A percentile compares a stretch with the other conserved stretches of the same genome.
These are phyloP conservation scores for Boletus vinaceobasis DNA, from an alignment of 768 basidiomycete species.

Conservation along the genomic window DNA sequence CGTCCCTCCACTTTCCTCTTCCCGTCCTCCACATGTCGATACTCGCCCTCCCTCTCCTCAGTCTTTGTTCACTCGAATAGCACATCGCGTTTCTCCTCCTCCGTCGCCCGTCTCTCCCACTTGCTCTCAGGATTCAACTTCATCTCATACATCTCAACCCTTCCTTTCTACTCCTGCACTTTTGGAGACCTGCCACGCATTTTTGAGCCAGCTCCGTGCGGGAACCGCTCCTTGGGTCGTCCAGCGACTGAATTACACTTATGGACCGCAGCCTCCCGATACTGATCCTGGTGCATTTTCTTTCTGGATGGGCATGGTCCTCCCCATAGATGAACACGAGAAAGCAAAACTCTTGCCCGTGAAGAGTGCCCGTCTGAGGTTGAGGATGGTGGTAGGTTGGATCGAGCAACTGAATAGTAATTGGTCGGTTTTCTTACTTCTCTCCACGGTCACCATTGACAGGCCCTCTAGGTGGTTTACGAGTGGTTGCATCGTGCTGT, in stretches of 20 bases:
- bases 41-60: constrained; percentile 9
- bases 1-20: constrained; percentile 9
- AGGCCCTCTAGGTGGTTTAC: constrained; percentile 64
- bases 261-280: constrained; percentile 67
- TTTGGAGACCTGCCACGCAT: constrained; percentile 55
- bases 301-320: constrained; percentile 88
- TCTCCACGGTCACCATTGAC: constrained; percentile 17
- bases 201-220: constrained; percentile 55
- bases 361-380: constrained; percentile 68
- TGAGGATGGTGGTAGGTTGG: constrained; percentile 90
- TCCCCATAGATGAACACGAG: constrained; percentile 89
- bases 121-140: constrained; percentile 2
- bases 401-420: constrained; percentile 72
- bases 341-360: constrained; percentile 85
- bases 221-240: constrained; percentile 93
- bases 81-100: constrained; percentile 9
- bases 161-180: constrained; percentile 28
- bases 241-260: constrained; percentile 76
- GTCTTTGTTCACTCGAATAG: constrained; percentile 13
- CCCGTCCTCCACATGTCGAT: constrained; percentile 2
- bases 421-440: constrained; percentile 39
- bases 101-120: background rate
- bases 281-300: constrained; percentile 66
- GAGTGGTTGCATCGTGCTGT: constrained; percentile 61
- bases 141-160: constrained; percentile 1